Base-by-base conservation (phyloP, 1,284 basidiomycete species). In the Hypsizygus ulmarius region DNA sequence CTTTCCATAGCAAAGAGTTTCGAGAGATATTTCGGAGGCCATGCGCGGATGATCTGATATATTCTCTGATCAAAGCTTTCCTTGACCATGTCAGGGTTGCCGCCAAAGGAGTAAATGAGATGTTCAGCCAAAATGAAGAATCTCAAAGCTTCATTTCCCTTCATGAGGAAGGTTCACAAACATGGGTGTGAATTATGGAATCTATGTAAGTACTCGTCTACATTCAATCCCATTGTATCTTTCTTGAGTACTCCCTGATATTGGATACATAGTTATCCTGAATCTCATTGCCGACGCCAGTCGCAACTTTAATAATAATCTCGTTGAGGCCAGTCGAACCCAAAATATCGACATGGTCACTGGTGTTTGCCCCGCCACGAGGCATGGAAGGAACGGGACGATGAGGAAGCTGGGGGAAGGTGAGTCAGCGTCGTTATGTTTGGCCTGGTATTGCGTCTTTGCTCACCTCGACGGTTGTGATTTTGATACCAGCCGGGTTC, bases 321-420 rank as follows among this genome's bases (percentile, higher is more conserved):
- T 94, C 88, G 64, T 97, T 99, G 47, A 98, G 65, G 6, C 82
- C 78, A 0, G 83, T 87, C 15, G 91, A 88, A 2, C 97, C 96
- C 14, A 99, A 77, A 50, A 99, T 88, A 68, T 99, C 96, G 29
- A 99, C 87, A 60, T 98, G 94, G 63, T 94, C 92, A 40, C 85
- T 84, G 0, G 93, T 95, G 53, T 88, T 88, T 6, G 93, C 87
- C 0, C 96, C 97, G 32, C 96, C 96, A 33, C 96, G 80, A 3
- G 79, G 96, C 64, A 80, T 92, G 49, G 71, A 79, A 9, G 75
- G 67, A 42, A 88, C 76, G 0, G 96, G 96, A 15, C 78, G 77
- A 72, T 99, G 96, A 37, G 87, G 84, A 51, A 97, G 81, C 90
- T 93, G 30, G 21, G 16, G 41, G 16, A 37, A 34, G 53, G 38